Evolutionary conservation across 768 basidiomycete species (phyloP), one percentile per base, ranked within the genome.

Genomic region (Tricholoma matsutake): DNA sequence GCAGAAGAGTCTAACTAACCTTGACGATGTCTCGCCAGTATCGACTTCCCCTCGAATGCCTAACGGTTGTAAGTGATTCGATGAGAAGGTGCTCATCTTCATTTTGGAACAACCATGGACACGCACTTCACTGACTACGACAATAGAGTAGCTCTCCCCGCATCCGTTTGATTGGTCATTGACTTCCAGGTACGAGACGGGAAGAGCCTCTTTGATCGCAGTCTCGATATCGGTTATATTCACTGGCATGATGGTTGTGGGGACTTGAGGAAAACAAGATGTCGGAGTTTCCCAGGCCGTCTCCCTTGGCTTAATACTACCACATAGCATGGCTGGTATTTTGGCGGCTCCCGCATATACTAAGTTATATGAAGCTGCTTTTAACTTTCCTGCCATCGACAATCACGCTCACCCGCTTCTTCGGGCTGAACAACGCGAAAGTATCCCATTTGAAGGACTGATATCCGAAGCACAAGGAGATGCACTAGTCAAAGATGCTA

Each of bases 321-420:
- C 20, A 37, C 37, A 39, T 4, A 16, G 37, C 37, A 29, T 39
- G 37, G 39, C 54, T 28, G 28, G 20, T 8, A 20, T 18, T 10
- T 29, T 14, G 45, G 9, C 18, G 16, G 56, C 22, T 1, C 45
- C 58, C 13, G 29, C 37, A 10, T 58, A 45, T 45, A 22, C 57
- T 3, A 25, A 28, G n/a, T 39, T 59, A 39, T 41, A 59, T 13
- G 35, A 35, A 22, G 45, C 61, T 37, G 72, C 74, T 9, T 72
- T 76, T 47, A 66, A 65, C 0, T 75, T 74, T 43, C 87, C 86
- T 18, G 84, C 83, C 0, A 88, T 90, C 68, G 90, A 92, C 74
- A 91, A 92, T 69, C 91, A 92, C 67, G 87, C 89, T 0, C 91
- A 92, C 67, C 86, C 89, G 1, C 75, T 93, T 18, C 76, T 92